phyloP scores from a whole-genome alignment of 768 basidiomycete species.

The Boletus edulis region DNA sequence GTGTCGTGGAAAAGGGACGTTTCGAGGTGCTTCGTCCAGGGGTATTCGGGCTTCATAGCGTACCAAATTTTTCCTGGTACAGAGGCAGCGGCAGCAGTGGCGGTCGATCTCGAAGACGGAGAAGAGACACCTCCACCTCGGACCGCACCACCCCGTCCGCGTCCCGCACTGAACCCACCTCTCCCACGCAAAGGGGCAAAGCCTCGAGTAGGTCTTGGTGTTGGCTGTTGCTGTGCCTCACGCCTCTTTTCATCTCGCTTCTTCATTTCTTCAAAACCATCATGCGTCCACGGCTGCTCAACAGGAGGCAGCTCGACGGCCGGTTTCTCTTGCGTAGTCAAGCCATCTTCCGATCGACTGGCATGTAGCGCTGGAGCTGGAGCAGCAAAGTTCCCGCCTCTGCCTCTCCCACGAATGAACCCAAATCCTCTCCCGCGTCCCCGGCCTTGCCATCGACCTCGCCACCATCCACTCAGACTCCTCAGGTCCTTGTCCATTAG shows the following conservation, averaged over 20 bases:
- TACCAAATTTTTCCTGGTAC: constrained; percentile 59
- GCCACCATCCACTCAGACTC: constrained; percentile 86
- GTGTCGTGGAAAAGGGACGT: constrained; percentile 67
- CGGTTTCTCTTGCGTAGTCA: constrained; percentile 14
- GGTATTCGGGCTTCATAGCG: constrained; percentile 71
- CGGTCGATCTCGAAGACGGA: constrained; percentile 31
- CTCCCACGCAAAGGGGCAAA: constrained; percentile 43
- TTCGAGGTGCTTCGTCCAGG: constrained; percentile 85
- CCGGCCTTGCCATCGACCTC: constrained; percentile 72
- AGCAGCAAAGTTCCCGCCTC: constrained; percentile 42
- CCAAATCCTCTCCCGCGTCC: constrained; percentile 57
- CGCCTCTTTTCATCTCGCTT: constrained; percentile 59
- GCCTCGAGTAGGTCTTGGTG: constrained; percentile 32
- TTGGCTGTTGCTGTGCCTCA: constrained; percentile 33
- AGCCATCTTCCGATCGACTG: constrained; percentile 21
- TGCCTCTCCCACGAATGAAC: constrained; percentile 56
- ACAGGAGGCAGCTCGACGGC: constrained; percentile 49
- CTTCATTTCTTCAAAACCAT: constrained; percentile 88
- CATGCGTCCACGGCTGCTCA: constrained; percentile 78
- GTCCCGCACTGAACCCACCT: constrained; percentile 41
- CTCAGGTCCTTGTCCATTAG: constrained; percentile 79
- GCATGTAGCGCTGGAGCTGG: constrained; percentile 7
- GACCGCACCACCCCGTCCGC: constrained; percentile 47
- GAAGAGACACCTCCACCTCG: constrained; percentile 40
- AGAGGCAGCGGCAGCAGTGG: constrained; percentile 26